A percentile compares a stretch with the other conserved stretches of the same genome.
Conservation (phyloP, 176 grass and related monocot species). For the Ampelocalamus luodianensis region DNA sequence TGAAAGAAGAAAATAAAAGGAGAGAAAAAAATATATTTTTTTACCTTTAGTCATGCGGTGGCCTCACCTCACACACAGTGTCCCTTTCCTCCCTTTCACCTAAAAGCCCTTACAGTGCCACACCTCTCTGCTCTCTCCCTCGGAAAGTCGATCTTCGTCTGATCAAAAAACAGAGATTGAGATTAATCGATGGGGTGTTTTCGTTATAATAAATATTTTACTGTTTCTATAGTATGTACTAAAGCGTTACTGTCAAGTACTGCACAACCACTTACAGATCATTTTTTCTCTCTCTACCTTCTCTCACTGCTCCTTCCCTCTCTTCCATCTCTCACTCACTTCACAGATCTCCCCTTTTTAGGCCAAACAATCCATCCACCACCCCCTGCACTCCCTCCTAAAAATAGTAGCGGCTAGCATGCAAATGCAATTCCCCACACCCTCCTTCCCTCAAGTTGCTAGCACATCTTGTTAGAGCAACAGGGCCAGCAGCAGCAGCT, state of each 20-base stretch:
- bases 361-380: constrained; percentile 53
- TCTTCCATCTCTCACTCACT: constrained; percentile 40
- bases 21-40: background rate
- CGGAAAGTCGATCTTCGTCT: too few relatives aligned
- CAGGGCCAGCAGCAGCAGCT: constrained; percentile 16
- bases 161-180: too few relatives aligned
- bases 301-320: background rate
- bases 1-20: background rate
- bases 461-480: constrained; percentile 26
- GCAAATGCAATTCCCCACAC: constrained; percentile 28
- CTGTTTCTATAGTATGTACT: too few relatives aligned
- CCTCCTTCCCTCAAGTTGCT: background rate
- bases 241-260: too few relatives aligned
- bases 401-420: constrained; percentile 50
- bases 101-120: constrained; percentile 51
- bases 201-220: too few relatives aligned
- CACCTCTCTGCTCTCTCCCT: background rate
- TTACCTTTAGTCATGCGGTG: constrained; percentile 56
- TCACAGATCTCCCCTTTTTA: constrained; percentile 52
- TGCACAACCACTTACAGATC: too few relatives aligned
- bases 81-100: constrained; percentile 31
- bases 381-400: constrained; percentile 35
- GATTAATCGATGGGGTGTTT: too few relatives aligned
- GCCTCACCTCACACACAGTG: constrained; percentile 32
- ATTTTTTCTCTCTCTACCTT: background rate